Base-by-base conservation (phyloP, 1,284 basidiomycete genomes). In the Ustilago shanxiensis region DNA sequence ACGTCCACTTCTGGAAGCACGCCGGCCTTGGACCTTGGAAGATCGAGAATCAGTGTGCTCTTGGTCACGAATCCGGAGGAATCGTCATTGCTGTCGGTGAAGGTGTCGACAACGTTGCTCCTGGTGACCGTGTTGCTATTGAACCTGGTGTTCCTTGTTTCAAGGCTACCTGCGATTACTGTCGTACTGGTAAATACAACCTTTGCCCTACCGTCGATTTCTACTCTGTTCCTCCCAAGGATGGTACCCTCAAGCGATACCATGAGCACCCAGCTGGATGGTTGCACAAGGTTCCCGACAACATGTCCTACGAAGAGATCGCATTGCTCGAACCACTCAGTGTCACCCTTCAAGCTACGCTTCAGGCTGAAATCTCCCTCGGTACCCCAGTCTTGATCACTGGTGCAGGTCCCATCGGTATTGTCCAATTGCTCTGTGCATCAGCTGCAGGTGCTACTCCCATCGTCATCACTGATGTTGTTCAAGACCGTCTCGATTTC, bases 1-100 rank as follows among this genome's bases (percentile, higher is more conserved):
- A 88, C 73, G 88, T 88, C 1, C 88, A 89, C 77, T 89, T 89
- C 77, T 89, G 88, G 88, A 87, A 89, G 81, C 88, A 89, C 72
- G 88, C 73, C 41, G 80, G 77, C 33, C 70, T 80, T 4, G 82
- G 75, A 2, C 80, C 79, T 6, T 77, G 79, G 81, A 82, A 80
- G 72, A 83, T 85, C 53, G 76, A 73, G 18, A 51, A 79, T 37
- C 76, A 79, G 64, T 80, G 77, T 26, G 82, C 81, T 10, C 72
- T 82, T 20, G 83, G 83, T 28, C 83, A 85, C 74, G 83, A 85
- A 61, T 81, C 79, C 7, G 83, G 82, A 29, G 83, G 83, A 3
- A 73, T 80, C 52, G 83, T 85, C 28, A 60, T 85, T 22, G 82
- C 76, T 8, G 73, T 85, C 35, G 83, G 83, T 33, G 79, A 79